Percentiles rank a stretch among this genome's conserved stretches.
These are phyloP conservation scores for Puccinia horiana DNA, from an alignment of 1,284 basidiomycete genomes.

Conservation along the genomic window DNA sequence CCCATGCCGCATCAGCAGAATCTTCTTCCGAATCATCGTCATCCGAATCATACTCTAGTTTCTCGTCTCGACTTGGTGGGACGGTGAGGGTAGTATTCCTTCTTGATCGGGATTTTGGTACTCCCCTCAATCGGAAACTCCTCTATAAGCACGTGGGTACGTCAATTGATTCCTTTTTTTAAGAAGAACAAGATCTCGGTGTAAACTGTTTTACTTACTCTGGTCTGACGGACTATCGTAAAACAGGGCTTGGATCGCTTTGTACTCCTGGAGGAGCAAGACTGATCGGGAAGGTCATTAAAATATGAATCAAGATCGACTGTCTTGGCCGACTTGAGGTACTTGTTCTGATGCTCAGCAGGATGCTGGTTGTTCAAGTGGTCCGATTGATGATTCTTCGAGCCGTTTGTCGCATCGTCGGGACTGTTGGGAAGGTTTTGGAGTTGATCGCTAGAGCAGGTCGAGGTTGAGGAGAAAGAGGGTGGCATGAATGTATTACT, in stretches of 20 bases:
- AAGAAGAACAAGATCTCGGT: background rate
- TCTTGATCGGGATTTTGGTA: background rate
- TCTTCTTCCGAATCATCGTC: background rate
- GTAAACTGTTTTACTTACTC: constrained; percentile 6
- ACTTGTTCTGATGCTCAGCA: background rate
- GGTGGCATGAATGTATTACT: too few relatives aligned
- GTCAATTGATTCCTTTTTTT: background rate
- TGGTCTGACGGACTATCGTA: background rate
- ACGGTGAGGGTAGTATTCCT: constrained; percentile 8
- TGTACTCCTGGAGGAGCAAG: background rate
- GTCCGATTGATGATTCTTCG: background rate
- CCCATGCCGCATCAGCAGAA: constrained; percentile 23
- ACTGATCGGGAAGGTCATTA: constrained; percentile 10
- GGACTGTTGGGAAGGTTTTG: too few relatives aligned
- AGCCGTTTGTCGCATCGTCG: background rate
- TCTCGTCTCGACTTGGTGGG: constrained; percentile 21
- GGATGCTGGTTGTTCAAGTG: background rate
- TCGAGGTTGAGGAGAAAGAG: too few relatives aligned
- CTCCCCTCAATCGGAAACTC: constrained; percentile 21
- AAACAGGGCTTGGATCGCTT: background rate
- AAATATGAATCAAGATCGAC: constrained; percentile 34
- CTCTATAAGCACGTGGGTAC: background rate
- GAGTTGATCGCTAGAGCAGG: too few relatives aligned
- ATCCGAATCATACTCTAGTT: background rate
- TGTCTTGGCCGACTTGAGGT: background rate